phyloP scores from a whole-genome alignment of 2,329 filamentous ascomycete genomes.

The Zalaria obscura region DNA sequence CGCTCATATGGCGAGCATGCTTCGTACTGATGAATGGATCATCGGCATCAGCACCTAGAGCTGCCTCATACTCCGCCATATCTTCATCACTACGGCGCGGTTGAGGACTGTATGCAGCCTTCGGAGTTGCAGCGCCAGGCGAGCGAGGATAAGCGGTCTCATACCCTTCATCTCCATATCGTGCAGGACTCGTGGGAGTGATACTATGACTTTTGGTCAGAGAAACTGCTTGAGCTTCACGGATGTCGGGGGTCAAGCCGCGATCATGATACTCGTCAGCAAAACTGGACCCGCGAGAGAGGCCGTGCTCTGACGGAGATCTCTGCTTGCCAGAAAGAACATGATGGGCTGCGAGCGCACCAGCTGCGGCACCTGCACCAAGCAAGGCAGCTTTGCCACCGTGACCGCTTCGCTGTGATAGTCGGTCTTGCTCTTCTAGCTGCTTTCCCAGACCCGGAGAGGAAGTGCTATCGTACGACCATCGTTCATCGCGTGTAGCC shows the following conservation, averaged over 20 bases:
- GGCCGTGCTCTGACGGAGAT: neutral
- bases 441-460: neutral
- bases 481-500: neutral
- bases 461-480: neutral
- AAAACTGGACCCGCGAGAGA: constrained; percentile 1
- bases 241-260: constrained; percentile 3
- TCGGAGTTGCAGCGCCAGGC: constrained; percentile 3
- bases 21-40: constrained; percentile 53
- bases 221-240: constrained; percentile 4
- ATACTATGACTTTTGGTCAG: constrained; percentile 1
- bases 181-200: constrained; percentile 3
- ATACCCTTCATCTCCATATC: constrained; percentile 8
- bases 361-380: constrained; percentile 5
- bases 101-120: neutral
- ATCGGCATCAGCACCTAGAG: constrained; percentile 23
- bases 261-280: constrained; percentile 4
- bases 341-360: neutral
- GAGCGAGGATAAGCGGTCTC: constrained; percentile 7
- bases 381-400: constrained; percentile 1
- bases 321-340: neutral
- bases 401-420: constrained; percentile 1
- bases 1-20: constrained; percentile 59
- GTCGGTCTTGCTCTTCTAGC: neutral
- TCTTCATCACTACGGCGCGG: constrained; percentile 1
- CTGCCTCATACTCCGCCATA: constrained; percentile 22